Conservation (phyloP, 257 asterid genomes). For the Solanum chilense region DNA sequence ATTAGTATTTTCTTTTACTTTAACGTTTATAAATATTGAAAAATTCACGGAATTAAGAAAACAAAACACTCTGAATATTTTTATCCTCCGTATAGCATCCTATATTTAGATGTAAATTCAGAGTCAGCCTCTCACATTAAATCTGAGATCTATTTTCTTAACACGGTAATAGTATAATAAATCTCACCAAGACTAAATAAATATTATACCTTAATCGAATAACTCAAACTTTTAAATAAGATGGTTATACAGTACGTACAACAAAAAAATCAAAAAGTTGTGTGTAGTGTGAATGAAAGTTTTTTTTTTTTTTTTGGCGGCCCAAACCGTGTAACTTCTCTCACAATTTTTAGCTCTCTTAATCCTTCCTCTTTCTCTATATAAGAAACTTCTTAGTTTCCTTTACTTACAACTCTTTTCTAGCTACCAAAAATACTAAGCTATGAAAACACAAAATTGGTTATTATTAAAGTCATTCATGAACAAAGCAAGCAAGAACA, state of each 20-base stretch:
- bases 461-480: background rate
- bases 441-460: background rate
- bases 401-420: background rate
- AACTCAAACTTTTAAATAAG: background rate
- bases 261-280: background rate
- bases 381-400: background rate
- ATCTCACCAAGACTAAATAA: background rate
- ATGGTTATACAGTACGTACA: background rate
- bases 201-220: background rate
- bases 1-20: background rate
- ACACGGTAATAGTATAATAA: background rate
- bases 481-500: background rate
- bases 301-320: background rate
- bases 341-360: background rate
- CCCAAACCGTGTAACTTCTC: background rate
- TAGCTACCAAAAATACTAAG: background rate
- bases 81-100: background rate
- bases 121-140: background rate
- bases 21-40: background rate
- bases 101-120: background rate
- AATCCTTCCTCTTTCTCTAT: background rate
- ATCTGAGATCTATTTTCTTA: background rate
- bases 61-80: background rate
- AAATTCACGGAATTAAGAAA: background rate
- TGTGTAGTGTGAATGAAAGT: background rate